Conservation (phyloP, 164 flowering plant genomes). For the Macadamia tetraphylla region DNA sequence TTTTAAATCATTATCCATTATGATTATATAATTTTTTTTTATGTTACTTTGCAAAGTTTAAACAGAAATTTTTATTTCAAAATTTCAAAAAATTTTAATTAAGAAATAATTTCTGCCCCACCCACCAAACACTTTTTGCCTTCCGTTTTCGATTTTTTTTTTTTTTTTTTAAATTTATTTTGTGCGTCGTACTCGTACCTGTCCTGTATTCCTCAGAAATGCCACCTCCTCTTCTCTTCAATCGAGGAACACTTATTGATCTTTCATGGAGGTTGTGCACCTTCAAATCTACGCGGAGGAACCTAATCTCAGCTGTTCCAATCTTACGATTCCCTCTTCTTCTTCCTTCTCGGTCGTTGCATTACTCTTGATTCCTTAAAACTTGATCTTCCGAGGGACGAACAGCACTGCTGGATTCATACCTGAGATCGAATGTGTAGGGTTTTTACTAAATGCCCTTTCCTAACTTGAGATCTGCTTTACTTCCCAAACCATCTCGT, state of each 20-base stretch:
- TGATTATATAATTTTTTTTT: too few species aligned
- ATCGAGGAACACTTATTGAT: conserved; percentile 11
- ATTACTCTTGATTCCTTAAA: not conserved
- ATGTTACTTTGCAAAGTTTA: too few species aligned
- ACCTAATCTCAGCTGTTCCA: not conserved
- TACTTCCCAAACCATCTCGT: not conserved
- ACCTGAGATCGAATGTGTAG: not conserved
- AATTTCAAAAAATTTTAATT: too few species aligned
- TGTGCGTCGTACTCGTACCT: conserved; percentile 2
- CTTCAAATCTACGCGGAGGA: conserved; percentile 2
- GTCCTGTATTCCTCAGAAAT: conserved; percentile 22
- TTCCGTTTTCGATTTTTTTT: not conserved
- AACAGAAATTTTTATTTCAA: too few species aligned
- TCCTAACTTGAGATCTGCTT: conserved; percentile 1
- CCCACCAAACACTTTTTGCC: not conserved
- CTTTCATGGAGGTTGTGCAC: not conserved
- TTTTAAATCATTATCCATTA: too few species aligned
- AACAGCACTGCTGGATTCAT: conserved; percentile 1
- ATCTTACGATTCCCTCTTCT: not conserved
- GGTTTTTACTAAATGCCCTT: not conserved
- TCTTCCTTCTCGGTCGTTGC: too few species aligned
- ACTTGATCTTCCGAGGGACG: not conserved
- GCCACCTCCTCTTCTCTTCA: conserved; percentile 33
- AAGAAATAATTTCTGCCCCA: not conserved
- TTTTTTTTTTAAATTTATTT: not conserved